Evolutionary conservation across 2,329 filamentous ascomycete genomes (phyloP).

Genomic region (Talaromyces sp.): DNA sequence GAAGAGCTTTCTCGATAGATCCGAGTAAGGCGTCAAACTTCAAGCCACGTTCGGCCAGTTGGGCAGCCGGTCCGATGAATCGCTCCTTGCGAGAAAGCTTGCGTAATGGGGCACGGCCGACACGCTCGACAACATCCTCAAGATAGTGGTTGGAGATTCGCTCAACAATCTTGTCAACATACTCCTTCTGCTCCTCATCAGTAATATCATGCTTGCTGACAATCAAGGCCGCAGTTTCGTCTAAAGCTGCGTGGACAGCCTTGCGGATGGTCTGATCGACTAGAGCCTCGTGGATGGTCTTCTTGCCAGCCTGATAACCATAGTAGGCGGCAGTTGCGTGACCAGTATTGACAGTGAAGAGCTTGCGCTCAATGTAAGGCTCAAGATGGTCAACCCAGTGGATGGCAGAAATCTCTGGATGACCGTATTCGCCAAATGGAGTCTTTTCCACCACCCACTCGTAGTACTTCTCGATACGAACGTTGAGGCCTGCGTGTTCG

Average conservation of each 20-base stretch:
- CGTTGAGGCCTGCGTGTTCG: constrained; percentile 73
- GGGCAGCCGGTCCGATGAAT: constrained; percentile 85
- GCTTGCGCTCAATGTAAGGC: constrained; percentile 98
- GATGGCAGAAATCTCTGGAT: constrained; percentile 77
- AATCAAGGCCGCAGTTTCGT: constrained; percentile 83
- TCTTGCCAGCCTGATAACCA: constrained; percentile 80
- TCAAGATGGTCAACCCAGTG: constrained; percentile 89
- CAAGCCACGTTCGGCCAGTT: constrained; percentile 78
- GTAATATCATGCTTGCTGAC: constrained; percentile 80
- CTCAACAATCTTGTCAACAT: constrained; percentile 86
- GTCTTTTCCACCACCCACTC: constrained; percentile 95
- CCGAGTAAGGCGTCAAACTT: constrained; percentile 71
- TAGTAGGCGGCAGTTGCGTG: constrained; percentile 96
- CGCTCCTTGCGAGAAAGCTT: constrained; percentile 95
- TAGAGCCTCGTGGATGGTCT: constrained; percentile 84
- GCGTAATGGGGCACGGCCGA: constrained; percentile 87
- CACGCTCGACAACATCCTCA: constrained; percentile 89
- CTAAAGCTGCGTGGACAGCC: constrained; percentile 74
- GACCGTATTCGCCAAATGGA: constrained; percentile 69
- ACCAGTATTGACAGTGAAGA: constrained; percentile 98
- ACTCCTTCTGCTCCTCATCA: constrained; percentile 71
- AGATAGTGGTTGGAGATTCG: constrained; percentile 92
- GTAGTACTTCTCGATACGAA: constrained; percentile 97
- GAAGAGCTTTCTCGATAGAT: constrained; percentile 85
- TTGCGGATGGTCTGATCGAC: constrained; percentile 74